phyloP scores from a whole-genome alignment of 208 protist genomes.

The Crithidia bombi region DNA sequence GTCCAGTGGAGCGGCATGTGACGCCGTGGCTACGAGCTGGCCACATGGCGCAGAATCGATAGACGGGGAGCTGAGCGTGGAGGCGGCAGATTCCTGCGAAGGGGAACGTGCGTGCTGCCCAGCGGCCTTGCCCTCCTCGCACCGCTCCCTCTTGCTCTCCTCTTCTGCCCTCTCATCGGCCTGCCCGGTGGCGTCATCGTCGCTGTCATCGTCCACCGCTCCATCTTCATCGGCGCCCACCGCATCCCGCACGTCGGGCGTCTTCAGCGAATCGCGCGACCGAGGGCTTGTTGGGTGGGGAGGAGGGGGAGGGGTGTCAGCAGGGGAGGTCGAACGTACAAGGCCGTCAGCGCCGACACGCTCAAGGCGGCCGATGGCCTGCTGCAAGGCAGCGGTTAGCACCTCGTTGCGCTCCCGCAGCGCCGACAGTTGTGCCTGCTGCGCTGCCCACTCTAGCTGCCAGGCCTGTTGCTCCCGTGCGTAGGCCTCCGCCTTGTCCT shows the following conservation, averaged over 20 bases:
- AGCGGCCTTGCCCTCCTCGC: not conserved
- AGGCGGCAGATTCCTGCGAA: conserved; percentile 13
- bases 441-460: conserved; percentile 18
- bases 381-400: conserved; percentile 40
- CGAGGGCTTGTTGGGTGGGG: not conserved
- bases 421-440: conserved; percentile 26
- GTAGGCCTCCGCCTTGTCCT: conserved; percentile 36
- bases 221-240: not conserved
- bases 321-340: conserved; percentile 19
- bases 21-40: conserved; percentile 3
- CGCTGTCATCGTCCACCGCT: not conserved
- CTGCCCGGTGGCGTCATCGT: not conserved
- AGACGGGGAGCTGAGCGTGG: conserved; percentile 10
- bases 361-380: conserved; percentile 32
- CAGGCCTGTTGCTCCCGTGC: conserved; percentile 24
- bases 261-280: conserved; percentile 2
- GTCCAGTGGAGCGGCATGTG: not conserved
- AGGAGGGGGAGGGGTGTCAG: not conserved
- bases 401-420: conserved; percentile 46
- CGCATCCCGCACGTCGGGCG: not conserved
- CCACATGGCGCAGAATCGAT: not conserved
- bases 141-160: not conserved
- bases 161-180: not conserved
- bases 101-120: not conserved
- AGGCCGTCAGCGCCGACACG: conserved; percentile 22